These are phyloP conservation scores for Colletotrichum lini DNA, from an alignment of 2,329 filamentous ascomycete genomes.

Conservation along the genomic window DNA sequence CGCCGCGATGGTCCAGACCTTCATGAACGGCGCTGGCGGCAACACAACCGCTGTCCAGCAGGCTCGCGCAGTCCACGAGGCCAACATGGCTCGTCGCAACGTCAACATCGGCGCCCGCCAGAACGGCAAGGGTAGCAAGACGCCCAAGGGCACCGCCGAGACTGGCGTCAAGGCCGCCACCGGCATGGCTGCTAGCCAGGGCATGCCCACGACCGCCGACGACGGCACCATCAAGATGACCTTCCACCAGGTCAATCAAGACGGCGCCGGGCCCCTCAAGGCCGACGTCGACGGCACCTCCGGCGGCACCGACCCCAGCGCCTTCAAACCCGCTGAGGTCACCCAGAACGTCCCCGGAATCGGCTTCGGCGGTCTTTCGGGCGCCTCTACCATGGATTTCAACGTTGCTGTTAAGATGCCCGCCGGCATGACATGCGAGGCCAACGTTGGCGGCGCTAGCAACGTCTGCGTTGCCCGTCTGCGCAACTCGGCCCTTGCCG, in stretches of 20 bases:
- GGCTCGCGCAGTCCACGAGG: constrained; percentile 57
- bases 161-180: constrained; percentile 66
- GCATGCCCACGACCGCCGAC: constrained; percentile 76
- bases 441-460: constrained; percentile 67
- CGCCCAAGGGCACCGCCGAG: constrained; percentile 56
- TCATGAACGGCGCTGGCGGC: constrained; percentile 65
- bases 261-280: constrained; percentile 75
- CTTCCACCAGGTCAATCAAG: constrained; percentile 80
- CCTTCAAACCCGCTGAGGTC: constrained; percentile 72
- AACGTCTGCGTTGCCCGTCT: constrained; percentile 77
- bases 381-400: constrained; percentile 74
- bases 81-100: constrained; percentile 52
- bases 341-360: constrained; percentile 74
- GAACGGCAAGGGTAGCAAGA: constrained; percentile 39
- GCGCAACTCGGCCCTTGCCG: constrained; percentile 72
- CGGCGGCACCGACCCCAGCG: constrained; percentile 70
- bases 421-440: constrained; percentile 75
- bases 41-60: constrained; percentile 57
- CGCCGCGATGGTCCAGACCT: constrained; percentile 67
- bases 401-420: constrained; percentile 76
- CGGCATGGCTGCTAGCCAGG: constrained; percentile 74
- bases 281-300: constrained; percentile 74
- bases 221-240: constrained; percentile 77
- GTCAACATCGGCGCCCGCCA: constrained; percentile 38
- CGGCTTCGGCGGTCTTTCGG: constrained; percentile 68